Evolutionary conservation across 768 basidiomycete species (phyloP).

Genomic region (Auriscalpium vulgare): DNA sequence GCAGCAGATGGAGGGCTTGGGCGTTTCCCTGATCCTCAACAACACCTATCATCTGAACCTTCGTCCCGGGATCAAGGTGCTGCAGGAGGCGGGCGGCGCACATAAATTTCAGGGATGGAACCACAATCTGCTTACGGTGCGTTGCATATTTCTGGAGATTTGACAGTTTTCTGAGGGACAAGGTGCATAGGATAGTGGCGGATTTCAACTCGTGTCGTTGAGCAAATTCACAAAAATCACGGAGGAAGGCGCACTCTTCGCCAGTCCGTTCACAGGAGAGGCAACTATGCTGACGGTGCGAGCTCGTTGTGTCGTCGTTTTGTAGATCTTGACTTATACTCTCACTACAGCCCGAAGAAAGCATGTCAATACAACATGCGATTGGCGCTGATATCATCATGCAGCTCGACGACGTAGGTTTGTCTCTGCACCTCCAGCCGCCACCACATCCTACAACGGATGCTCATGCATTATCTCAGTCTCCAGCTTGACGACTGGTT

Average conservation of each 20-base stretch:
- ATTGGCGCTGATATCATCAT: constrained; percentile 94
- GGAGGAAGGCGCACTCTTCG: constrained; percentile 82
- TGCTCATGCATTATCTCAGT: constrained; percentile 34
- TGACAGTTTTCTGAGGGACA: constrained; percentile 1
- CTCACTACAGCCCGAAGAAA: constrained; percentile 69
- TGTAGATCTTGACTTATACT: neutral
- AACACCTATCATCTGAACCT: constrained; percentile 88
- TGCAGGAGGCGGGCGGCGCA: constrained; percentile 75
- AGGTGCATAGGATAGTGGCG: constrained; percentile 66
- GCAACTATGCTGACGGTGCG: constrained; percentile 79
- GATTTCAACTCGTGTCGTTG: constrained; percentile 82
- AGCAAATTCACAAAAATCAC: constrained; percentile 82
- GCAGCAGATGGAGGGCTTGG: constrained; percentile 75
- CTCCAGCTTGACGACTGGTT: constrained; percentile 70
- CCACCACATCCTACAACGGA: too few species aligned
- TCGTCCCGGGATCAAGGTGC: constrained; percentile 70
- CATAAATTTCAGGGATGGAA: constrained; percentile 88
- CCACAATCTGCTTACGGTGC: constrained; percentile 75
- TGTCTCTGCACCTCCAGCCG: constrained; percentile 19
- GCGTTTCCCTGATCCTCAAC: constrained; percentile 78
- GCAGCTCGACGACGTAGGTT: constrained; percentile 89
- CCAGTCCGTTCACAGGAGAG: constrained; percentile 79
- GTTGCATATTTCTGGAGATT: neutral
- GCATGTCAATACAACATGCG: constrained; percentile 82
- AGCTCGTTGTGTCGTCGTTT: neutral